phyloP scores from a whole-genome alignment of 2,329 filamentous ascomycete species.

The Orbilia blumenaviensis region DNA sequence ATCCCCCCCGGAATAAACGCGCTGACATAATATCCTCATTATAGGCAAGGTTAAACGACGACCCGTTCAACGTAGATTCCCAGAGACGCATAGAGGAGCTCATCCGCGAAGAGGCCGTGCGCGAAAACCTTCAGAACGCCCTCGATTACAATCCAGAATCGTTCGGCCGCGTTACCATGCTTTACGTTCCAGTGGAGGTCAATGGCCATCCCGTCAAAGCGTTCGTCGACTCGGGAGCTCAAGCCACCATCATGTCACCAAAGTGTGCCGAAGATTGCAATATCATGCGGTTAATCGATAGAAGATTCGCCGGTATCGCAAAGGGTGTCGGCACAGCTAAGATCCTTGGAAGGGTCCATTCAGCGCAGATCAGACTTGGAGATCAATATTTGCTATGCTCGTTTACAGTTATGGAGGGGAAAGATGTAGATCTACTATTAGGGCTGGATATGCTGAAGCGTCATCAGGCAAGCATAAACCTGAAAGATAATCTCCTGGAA shows the following conservation, averaged over 20 bases:
- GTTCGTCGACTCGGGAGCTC: slow-evolving; percentile 94
- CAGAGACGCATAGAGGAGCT: slow-evolving; percentile 95
- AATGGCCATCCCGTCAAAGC: slow-evolving; percentile 93
- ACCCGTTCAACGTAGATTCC: slow-evolving; percentile 92
- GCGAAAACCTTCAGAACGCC: slow-evolving; percentile 94
- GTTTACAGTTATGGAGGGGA: slow-evolving; percentile 99
- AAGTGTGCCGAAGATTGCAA: slow-evolving; percentile 88
- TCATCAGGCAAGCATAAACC: slow-evolving; percentile 90
- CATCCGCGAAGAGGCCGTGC: slow-evolving; percentile 91
- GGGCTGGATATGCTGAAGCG: slow-evolving; percentile 97
- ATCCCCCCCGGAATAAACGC: background rate
- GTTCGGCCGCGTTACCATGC: slow-evolving; percentile 92
- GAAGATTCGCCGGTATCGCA: slow-evolving; percentile 88
- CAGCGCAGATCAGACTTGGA: slow-evolving; percentile 93
- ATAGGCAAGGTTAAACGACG: slow-evolving; percentile 76
- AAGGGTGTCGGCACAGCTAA: slow-evolving; percentile 92
- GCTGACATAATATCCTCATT: background rate
- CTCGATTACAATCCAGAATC: slow-evolving; percentile 98
- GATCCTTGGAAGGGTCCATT: slow-evolving; percentile 94
- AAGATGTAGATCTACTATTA: slow-evolving; percentile 89
- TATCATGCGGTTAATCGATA: slow-evolving; percentile 95
- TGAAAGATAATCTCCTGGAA: slow-evolving; percentile 82
- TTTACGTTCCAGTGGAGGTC: slow-evolving; percentile 95
- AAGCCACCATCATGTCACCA: slow-evolving; percentile 98
- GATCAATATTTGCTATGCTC: slow-evolving; percentile 86